Evolutionary conservation across 495 filamentous ascomycete genomes (phyloP).

Genomic region (Cercophora newfieldiana): DNA sequence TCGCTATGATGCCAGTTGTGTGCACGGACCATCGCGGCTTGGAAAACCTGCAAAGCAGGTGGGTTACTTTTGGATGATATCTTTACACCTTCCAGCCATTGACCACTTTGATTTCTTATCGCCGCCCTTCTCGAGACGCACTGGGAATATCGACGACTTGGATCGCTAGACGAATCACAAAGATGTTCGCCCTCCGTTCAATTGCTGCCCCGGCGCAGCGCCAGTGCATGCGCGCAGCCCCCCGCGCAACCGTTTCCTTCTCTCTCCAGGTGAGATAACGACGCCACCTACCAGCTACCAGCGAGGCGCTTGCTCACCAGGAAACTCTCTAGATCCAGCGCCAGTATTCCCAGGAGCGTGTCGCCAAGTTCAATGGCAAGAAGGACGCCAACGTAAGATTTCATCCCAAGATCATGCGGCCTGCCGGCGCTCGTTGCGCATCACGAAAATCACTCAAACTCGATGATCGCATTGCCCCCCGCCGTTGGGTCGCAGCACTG

Average conservation of each 20-base stretch:
- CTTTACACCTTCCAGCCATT: constrained; percentile 14
- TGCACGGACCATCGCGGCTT: constrained; percentile 20
- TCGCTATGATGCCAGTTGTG: neutral
- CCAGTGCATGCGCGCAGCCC: constrained; percentile 49
- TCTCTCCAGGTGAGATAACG: constrained; percentile 46
- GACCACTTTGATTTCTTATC: constrained; percentile 12
- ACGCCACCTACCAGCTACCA: constrained; percentile 12
- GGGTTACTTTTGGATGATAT: constrained; percentile 8
- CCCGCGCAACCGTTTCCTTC: constrained; percentile 46
- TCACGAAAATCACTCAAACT: constrained; percentile 50
- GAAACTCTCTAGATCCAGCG: constrained; percentile 44
- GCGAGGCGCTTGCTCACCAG: constrained; percentile 17
- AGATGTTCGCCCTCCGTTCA: constrained; percentile 54
- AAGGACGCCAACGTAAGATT: constrained; percentile 81
- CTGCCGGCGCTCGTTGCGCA: constrained; percentile 4
- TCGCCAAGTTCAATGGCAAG: constrained; percentile 88
- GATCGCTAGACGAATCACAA: constrained; percentile 23
- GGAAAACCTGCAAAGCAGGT: constrained; percentile 22
- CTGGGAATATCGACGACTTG: constrained; percentile 2
- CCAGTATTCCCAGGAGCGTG: constrained; percentile 55
- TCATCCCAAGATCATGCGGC: constrained; percentile 6
- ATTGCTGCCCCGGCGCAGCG: constrained; percentile 53
- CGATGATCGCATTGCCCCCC: constrained; percentile 1
- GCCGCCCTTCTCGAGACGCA: constrained; percentile 4
- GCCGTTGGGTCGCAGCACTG: neutral